A percentile compares a stretch with the other conserved stretches of the same genome.
phyloP scores from a whole-genome alignment of 305 asterid genomes.

The Fraxinus velutina region DNA sequence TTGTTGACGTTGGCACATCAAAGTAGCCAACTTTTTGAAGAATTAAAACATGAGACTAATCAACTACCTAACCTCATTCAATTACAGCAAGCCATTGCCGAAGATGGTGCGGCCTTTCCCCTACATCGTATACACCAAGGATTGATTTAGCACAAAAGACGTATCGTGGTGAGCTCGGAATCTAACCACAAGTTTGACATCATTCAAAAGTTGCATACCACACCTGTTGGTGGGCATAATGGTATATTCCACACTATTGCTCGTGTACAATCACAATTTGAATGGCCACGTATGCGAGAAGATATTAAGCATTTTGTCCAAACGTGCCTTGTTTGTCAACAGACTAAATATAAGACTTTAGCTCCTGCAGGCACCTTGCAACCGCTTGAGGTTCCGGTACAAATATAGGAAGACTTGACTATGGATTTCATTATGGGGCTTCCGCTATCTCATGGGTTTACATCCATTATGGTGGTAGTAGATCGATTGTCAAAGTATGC shows the following conservation, averaged over 20 bases:
- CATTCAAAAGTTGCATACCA: background rate
- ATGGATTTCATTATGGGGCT: background rate
- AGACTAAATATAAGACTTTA: background rate
- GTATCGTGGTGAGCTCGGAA: background rate
- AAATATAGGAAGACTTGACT: background rate
- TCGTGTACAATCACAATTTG: background rate
- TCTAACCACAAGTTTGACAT: background rate
- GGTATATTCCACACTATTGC: background rate
- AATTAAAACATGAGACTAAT: background rate
- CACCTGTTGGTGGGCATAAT: background rate
- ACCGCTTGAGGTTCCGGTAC: background rate
- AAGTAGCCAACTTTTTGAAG: no score
- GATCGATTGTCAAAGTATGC: background rate
- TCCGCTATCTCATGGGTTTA: background rate
- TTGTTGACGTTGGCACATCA: background rate
- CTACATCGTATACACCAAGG: background rate
- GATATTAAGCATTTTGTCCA: background rate
- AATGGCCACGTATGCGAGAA: background rate
- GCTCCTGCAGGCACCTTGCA: background rate
- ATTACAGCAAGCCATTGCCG: background rate
- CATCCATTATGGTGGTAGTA: background rate
- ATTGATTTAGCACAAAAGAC: background rate
- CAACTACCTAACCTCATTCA: background rate
- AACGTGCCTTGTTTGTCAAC: background rate
- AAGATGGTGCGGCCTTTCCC: background rate